A percentile compares a stretch with the other conserved stretches of the same genome.
phyloP scores from a whole-genome alignment of 768 basidiomycete genomes.

The Termitomyces sp. region DNA sequence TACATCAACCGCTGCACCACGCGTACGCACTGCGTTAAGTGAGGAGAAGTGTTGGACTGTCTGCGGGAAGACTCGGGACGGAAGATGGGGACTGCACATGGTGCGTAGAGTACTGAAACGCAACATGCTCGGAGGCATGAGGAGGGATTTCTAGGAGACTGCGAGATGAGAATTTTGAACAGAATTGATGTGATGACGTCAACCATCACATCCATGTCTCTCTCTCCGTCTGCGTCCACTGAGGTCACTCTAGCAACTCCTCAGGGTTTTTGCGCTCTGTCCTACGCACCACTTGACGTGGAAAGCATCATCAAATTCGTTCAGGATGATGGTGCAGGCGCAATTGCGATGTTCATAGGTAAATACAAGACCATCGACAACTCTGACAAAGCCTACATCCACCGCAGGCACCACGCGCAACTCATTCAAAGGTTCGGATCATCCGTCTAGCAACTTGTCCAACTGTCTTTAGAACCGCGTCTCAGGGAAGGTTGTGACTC shows the following conservation, averaged over 20 bases:
- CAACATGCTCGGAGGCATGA: not conserved
- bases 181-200: not conserved
- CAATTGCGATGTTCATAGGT: conserved; percentile 76
- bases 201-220: conserved; percentile 2
- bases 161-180: not conserved
- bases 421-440: conserved; percentile 66
- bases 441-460: not conserved
- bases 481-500: conserved; percentile 65
- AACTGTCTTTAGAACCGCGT: not conserved
- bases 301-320: conserved; percentile 60
- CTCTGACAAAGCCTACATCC: not conserved
- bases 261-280: conserved; percentile 54
- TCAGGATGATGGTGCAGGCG: conserved; percentile 62
- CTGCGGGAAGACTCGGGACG: not conserved
- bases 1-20: conserved; percentile 52
- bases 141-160: not conserved
- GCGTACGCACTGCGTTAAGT: conserved; percentile 7
- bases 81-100: not conserved
- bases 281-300: conserved; percentile 55
- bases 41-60: not conserved
- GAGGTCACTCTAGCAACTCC: conserved; percentile 38
- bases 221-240: conserved; percentile 33
- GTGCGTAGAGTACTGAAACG: not conserved
- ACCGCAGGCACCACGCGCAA: conserved; percentile 70
- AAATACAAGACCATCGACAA: not conserved